A percentile compares a stretch with the other conserved stretches of the same genome.
phyloP scores from a whole-genome alignment of 805 yeast genomes.

The Candida maesae region DNA sequence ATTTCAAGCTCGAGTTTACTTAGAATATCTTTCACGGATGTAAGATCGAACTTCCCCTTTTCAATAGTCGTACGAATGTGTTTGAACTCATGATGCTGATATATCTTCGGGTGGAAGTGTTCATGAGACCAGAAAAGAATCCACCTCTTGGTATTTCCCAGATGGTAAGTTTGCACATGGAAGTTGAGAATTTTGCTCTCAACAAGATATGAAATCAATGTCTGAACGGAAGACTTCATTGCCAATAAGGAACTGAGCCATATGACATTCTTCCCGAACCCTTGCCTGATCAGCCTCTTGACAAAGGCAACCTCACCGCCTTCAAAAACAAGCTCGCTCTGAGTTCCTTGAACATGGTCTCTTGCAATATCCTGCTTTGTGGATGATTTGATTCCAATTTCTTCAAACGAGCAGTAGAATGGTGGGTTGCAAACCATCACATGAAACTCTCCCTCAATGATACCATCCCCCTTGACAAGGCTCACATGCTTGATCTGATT shows the following conservation, averaged over 20 bases:
- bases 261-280: constrained; percentile 19
- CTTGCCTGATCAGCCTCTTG: constrained; percentile 32
- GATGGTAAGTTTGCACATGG: constrained; percentile 17
- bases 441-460: constrained; percentile 12
- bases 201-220: constrained; percentile 8
- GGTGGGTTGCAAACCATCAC: constrained; percentile 54
- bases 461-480: constrained; percentile 15
- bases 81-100: constrained; percentile 6
- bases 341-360: constrained; percentile 30
- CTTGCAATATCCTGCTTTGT: constrained; percentile 26
- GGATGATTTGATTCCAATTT: constrained; percentile 25
- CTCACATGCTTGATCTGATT: constrained; percentile 27
- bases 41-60: constrained; percentile 15
- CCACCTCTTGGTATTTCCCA: constrained; percentile 26
- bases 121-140: constrained; percentile 26
- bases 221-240: constrained; percentile 18
- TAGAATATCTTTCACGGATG: neutral
- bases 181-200: constrained; percentile 11
- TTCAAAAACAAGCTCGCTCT: constrained; percentile 36
- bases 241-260: constrained; percentile 43
- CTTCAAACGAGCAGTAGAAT: constrained; percentile 37
- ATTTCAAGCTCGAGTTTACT: neutral
- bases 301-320: constrained; percentile 48
- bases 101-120: constrained; percentile 12
- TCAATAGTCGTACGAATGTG: constrained; percentile 11